These are phyloP conservation scores for Lepidopterella palustris DNA, from an alignment of 495 filamentous ascomycete genomes.

Conservation along the genomic window DNA sequence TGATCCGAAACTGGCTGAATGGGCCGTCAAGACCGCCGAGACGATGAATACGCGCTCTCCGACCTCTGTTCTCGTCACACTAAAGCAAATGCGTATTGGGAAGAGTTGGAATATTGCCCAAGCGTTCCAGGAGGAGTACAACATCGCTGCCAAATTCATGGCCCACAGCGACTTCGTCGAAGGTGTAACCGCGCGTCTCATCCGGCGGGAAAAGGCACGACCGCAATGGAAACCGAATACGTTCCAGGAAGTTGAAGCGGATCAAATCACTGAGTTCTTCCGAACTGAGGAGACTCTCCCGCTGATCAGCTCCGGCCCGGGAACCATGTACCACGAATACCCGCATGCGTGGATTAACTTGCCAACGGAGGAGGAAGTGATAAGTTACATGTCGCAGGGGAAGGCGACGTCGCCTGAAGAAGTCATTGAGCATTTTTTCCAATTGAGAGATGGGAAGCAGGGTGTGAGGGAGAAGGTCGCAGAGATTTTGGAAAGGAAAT, in stretches of 20 bases:
- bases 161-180: conserved; percentile 75
- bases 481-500: conserved; percentile 35
- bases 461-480: conserved; percentile 43
- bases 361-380: conserved; percentile 66
- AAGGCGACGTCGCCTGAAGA: conserved; percentile 34
- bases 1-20: conserved; percentile 43
- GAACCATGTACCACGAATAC: conserved; percentile 55
- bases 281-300: conserved; percentile 43
- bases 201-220: conserved; percentile 50
- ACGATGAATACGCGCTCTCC: conserved; percentile 71
- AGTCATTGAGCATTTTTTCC: conserved; percentile 46
- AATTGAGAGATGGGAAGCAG: conserved; percentile 34
- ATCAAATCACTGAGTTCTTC: conserved; percentile 57
- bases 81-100: conserved; percentile 72
- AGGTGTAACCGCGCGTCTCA: conserved; percentile 71
- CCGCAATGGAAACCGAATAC: conserved; percentile 67
- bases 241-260: conserved; percentile 52
- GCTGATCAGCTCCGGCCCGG: conserved; percentile 43
- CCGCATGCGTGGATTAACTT: conserved; percentile 62
- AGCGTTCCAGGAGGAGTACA: conserved; percentile 76
- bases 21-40: conserved; percentile 68
- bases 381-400: conserved; percentile 44
- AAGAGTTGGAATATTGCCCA: conserved; percentile 67
- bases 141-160: conserved; percentile 81
- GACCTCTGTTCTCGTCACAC: conserved; percentile 72